Evolutionary conservation across 192 early-diverging fungal species (phyloP).

Genomic region (Mortierella claussenii): DNA sequence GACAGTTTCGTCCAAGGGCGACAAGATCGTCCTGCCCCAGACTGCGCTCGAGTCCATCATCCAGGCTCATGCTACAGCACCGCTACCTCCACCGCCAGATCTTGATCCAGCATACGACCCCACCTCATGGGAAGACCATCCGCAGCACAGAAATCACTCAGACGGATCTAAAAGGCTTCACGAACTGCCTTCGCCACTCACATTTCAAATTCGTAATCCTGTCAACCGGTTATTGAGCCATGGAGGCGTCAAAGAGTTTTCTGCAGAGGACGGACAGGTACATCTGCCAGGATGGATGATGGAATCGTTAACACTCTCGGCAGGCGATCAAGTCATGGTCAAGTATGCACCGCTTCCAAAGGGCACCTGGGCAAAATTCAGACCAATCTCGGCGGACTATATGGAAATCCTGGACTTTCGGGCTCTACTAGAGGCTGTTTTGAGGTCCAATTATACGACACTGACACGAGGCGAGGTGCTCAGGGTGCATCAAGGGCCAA

Average conservation of each 20-base stretch:
- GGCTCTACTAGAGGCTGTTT: constrained; percentile 71
- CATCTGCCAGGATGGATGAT: constrained; percentile 69
- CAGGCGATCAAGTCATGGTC: constrained; percentile 60
- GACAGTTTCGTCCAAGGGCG: constrained; percentile 54
- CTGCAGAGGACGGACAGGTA: constrained; percentile 58
- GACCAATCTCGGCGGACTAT: constrained; percentile 64
- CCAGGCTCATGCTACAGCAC: constrained; percentile 30
- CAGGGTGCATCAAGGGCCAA: constrained; percentile 61
- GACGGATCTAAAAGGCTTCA: neutral
- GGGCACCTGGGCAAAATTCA: constrained; percentile 72
- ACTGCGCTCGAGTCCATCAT: constrained; percentile 62
- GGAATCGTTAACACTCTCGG: constrained; percentile 48
- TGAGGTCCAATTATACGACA: constrained; percentile 74
- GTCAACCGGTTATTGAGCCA: constrained; percentile 54
- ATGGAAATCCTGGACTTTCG: constrained; percentile 68
- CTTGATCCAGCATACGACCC: constrained; percentile 28
- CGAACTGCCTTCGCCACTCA: constrained; percentile 66
- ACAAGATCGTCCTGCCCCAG: constrained; percentile 67
- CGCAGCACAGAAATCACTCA: neutral
- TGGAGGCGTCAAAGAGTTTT: constrained; percentile 82
- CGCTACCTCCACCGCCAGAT: constrained; percentile 3
- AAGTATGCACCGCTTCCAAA: constrained; percentile 70
- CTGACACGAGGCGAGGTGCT: constrained; percentile 75
- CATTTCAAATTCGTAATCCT: constrained; percentile 67
- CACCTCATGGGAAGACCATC: constrained; percentile 21